A percentile compares a stretch with the other conserved stretches of the same genome.
These are phyloP conservation scores for Aspergillus pseudoglaucus DNA, from an alignment of 2,329 filamentous ascomycete genomes.

Conservation along the genomic window DNA sequence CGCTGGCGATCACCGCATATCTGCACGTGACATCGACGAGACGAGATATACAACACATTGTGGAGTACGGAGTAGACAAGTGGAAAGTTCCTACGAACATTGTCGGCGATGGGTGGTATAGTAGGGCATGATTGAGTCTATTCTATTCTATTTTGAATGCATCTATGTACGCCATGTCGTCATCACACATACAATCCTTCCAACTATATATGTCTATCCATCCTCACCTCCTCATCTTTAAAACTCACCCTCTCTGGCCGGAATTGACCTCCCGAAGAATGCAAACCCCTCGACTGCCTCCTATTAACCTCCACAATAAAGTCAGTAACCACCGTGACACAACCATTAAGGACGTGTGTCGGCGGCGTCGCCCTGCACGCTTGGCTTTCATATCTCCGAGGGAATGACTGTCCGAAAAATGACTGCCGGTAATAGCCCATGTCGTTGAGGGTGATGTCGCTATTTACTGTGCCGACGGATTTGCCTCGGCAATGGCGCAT, in stretches of 20 bases:
- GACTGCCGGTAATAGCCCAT: conserved; percentile 5
- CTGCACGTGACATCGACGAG: no score
- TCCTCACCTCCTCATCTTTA: no score
- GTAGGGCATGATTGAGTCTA: no score
- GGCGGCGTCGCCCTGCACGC: conserved; percentile 9
- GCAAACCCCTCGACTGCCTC: background rate
- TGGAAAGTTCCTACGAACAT: no score
- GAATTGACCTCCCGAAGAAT: background rate
- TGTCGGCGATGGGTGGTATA: no score
- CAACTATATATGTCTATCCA: no score
- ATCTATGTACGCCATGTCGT: no score
- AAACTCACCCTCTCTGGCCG: background rate
- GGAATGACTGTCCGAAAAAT: conserved; percentile 6
- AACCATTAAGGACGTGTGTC: conserved; percentile 3
- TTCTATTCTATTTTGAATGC: no score
- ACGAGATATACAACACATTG: no score
- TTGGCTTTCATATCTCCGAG: conserved; percentile 9
- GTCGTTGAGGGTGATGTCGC: conserved; percentile 1
- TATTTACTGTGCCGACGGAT: conserved; percentile 12
- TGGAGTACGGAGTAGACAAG: no score
- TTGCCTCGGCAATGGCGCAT: conserved; percentile 8
- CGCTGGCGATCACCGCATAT: background rate
- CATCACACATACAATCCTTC: no score
- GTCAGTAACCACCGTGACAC: conserved; percentile 26
- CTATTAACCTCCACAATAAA: conserved; percentile 23